phyloP scores from a whole-genome alignment of 352 stramenopile genomes.

The Phytophthora europaea region DNA sequence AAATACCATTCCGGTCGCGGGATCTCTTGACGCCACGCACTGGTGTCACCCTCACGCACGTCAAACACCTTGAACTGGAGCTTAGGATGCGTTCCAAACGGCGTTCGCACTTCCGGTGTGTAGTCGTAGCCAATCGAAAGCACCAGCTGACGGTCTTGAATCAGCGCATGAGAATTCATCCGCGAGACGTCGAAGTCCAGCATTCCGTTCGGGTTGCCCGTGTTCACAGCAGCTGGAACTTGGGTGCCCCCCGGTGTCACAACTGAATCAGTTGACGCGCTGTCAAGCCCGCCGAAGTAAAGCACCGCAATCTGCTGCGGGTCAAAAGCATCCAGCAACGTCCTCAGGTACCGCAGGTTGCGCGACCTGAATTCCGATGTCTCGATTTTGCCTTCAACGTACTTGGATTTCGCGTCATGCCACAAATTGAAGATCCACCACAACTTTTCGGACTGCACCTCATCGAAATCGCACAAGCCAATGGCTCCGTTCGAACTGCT shows the following conservation, averaged over 20 bases:
- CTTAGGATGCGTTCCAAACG: constrained; percentile 41
- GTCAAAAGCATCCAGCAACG: constrained; percentile 80
- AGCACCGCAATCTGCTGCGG: constrained; percentile 84
- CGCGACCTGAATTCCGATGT: constrained; percentile 68
- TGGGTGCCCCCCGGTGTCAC: constrained; percentile 37
- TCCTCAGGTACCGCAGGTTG: constrained; percentile 79
- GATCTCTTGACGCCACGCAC: constrained; percentile 70
- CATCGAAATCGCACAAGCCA: constrained; percentile 82
- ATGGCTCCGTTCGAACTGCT: constrained; percentile 67
- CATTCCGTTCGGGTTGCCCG: constrained; percentile 56
- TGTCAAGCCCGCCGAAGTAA: constrained; percentile 48
- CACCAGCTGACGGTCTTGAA: constrained; percentile 75
- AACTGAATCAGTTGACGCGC: constrained; percentile 31
- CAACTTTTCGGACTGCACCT: constrained; percentile 82
- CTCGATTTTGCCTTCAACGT: constrained; percentile 78
- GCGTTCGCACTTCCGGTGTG: constrained; percentile 29
- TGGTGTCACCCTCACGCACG: constrained; percentile 63
- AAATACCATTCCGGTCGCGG: constrained; percentile 83
- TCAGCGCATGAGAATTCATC: constrained; percentile 80
- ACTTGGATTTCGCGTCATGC: constrained; percentile 71
- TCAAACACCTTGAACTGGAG: constrained; percentile 78
- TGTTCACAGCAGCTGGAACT: constrained; percentile 27
- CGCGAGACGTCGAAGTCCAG: constrained; percentile 82
- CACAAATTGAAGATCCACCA: constrained; percentile 89
- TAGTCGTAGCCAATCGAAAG: constrained; percentile 73